These are phyloP conservation scores for Chytridium lagenaria DNA, from an alignment of 371 early-diverging fungal genomes.

Conservation along the genomic window DNA sequence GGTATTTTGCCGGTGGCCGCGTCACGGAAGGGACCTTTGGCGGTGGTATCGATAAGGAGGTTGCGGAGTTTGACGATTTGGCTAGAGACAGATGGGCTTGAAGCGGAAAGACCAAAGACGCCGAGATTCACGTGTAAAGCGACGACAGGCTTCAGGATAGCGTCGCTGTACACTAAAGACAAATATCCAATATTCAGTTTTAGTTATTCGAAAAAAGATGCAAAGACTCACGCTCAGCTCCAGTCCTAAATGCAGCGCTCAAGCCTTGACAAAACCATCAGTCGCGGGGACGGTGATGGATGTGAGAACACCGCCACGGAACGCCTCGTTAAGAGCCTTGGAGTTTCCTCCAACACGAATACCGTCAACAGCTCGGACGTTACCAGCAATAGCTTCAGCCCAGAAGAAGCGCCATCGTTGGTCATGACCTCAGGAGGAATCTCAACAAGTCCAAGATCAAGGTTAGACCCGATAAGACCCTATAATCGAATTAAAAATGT, in stretches of 20 bases:
- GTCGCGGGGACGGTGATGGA: slow-evolving; percentile 30
- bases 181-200: too few species aligned
- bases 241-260: not conserved
- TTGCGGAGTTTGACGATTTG: slow-evolving; percentile 67
- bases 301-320: slow-evolving; percentile 29
- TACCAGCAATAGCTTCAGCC: slow-evolving; percentile 12
- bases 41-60: slow-evolving; percentile 40
- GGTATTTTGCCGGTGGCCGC: slow-evolving; percentile 70
- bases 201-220: not conserved
- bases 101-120: slow-evolving; percentile 24
- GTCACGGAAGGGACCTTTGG: slow-evolving; percentile 40
- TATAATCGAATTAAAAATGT: too few species aligned
- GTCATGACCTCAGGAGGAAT: slow-evolving; percentile 40
- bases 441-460: slow-evolving; percentile 42
- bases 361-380: slow-evolving; percentile 38
- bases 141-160: slow-evolving; percentile 63
- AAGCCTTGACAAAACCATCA: slow-evolving; percentile 33
- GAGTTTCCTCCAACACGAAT: slow-evolving; percentile 35
- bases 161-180: slow-evolving; percentile 44
- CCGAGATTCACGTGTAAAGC: slow-evolving; percentile 61
- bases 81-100: slow-evolving; percentile 59
- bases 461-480: slow-evolving; percentile 38
- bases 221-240: slow-evolving; percentile 22
- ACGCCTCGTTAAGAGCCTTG: slow-evolving; percentile 29
- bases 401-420: slow-evolving; percentile 28